These are phyloP conservation scores for Alternaria rosae DNA, from an alignment of 2,329 filamentous ascomycete species.

Conservation along the genomic window DNA sequence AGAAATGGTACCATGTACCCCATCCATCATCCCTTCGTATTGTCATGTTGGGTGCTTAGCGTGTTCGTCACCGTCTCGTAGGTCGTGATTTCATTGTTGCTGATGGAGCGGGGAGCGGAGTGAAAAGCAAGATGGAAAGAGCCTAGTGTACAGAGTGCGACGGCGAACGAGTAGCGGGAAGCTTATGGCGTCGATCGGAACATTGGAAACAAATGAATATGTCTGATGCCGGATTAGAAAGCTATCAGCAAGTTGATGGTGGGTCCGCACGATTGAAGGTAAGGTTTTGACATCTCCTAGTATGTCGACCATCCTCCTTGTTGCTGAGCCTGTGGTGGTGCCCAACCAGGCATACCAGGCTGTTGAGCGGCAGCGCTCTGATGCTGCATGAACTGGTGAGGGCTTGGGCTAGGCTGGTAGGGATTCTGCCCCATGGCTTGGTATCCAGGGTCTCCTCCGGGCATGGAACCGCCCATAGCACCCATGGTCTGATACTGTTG, in stretches of 20 bases:
- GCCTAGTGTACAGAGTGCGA: slow-evolving; percentile 42
- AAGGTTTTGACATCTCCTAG: slow-evolving; percentile 19
- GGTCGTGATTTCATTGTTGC: slow-evolving; percentile 29
- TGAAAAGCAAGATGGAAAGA: slow-evolving; percentile 8
- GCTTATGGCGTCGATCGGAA: neutral
- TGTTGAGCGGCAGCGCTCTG: slow-evolving; percentile 55
- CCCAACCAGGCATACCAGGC: slow-evolving; percentile 62
- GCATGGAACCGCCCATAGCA: slow-evolving; percentile 49
- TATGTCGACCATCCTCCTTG: slow-evolving; percentile 52
- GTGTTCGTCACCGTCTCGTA: slow-evolving; percentile 28
- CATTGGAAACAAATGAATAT: neutral
- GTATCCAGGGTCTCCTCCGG: slow-evolving; percentile 47
- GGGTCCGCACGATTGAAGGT: neutral
- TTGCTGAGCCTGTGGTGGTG: slow-evolving; percentile 51
- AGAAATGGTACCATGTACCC: slow-evolving; percentile 1
- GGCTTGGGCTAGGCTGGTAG: slow-evolving; percentile 58
- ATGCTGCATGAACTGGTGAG: slow-evolving; percentile 56
- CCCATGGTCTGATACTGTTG: slow-evolving; percentile 57
- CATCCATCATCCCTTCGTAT: slow-evolving; percentile 24
- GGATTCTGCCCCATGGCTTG: slow-evolving; percentile 57
- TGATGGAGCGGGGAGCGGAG: slow-evolving; percentile 17
- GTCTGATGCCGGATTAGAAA: neutral
- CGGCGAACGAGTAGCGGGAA: slow-evolving; percentile 15
- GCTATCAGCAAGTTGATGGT: neutral
- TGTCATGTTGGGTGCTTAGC: slow-evolving; percentile 19